Evolutionary conservation across 805 yeast species (phyloP), one percentile per base, ranked within the genome.

Genomic region (Isabelozyma rhagii): DNA sequence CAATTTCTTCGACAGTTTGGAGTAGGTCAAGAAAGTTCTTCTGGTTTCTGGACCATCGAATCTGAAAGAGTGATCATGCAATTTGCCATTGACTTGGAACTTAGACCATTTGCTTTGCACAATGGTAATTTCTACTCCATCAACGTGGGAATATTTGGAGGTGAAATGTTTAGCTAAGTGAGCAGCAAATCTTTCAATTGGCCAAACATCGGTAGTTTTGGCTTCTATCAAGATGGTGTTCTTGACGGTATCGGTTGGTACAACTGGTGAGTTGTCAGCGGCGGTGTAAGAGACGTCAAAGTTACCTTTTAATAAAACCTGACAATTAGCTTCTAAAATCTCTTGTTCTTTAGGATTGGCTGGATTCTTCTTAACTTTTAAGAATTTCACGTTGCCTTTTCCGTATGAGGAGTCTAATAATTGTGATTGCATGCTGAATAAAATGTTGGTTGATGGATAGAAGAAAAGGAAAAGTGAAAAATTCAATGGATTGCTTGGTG

Each of bases 241-340:
- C 71, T 91, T 91, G 49, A 90, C 91, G 1, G 97, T 89, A 69
- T 91, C 97, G 8, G 97, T 92, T 51, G 97, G 97, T 45, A 92
- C 96, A 61, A 92, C 84, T n/a, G 87, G 81, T 2, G 87, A 64
- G 74, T 92, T 92, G 71, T 92, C 96, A 39, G 97, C 97, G 51
- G 85, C 62, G 46, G 97, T 92, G 76, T 88, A 92, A 3, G 96
- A 84, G 29, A 73, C 70, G 54, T 87, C 97, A 61, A 92, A 84
- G 49, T 78, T 80, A 54, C 97, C 97, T 57, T 80, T 83, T 51
- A 92, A 77, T 46, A 92, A 74, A 27, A 85, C 85, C 55, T 79
- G 77, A 49, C 88, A 96, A 50, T 90, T 86, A 47, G 96, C 89
- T 74, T 92, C 97, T 69, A 89, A 79, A 40, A 92, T 84, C 52